Evolutionary conservation across 148 eudicot species (phyloP), one percentile per base, ranked within the genome.

Genomic region (Dysphania ambrosioides): DNA sequence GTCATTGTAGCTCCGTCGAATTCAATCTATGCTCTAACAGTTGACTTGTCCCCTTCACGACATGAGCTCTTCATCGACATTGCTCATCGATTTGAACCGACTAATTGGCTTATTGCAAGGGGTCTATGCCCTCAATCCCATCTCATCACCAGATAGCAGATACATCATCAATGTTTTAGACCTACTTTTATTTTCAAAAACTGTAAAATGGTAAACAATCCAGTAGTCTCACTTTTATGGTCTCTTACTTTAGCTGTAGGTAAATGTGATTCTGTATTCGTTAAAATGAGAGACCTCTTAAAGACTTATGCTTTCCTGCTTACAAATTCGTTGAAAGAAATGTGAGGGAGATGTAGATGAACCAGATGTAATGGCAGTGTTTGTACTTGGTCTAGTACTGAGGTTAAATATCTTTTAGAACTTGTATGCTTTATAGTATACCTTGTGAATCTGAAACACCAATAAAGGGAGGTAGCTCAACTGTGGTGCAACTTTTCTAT

Each of bases 1-100:
- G 68, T 75, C 77, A 83, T 77, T 85, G 81, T 88, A 78, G 75
- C 89, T 82, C 75, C 93, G 84, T 75, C 87, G 81, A 85, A 76
- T 79, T 78, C 83, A 75, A 75, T 76, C 74, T 85, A 75, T 81
- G 85, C 87, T 83, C 76, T 79, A 73, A 83, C 79, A 85, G 84
- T 83, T 79, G 87, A 84, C 77, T 71, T 74, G 76, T 64, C 64
- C 82, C 82, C 73, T 72, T 77, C 85, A 73, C 73, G 77, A 82
- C 77, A 68, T 80, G 81, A 77, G 83, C 79, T 81, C 88, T 86
- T 59, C 88, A 70, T 81, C 88, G 82, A 81, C 87, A 72, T 77
- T 81, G 80, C 81, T 79, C 80, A 75, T 76, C 81, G 44, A 81
- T 78, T 66, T 84, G 58, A 75, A 79, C 78, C 87, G 51, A 82